phyloP scores from a whole-genome alignment of 2,329 filamentous ascomycete species.

The Fonsecaea erecta region DNA sequence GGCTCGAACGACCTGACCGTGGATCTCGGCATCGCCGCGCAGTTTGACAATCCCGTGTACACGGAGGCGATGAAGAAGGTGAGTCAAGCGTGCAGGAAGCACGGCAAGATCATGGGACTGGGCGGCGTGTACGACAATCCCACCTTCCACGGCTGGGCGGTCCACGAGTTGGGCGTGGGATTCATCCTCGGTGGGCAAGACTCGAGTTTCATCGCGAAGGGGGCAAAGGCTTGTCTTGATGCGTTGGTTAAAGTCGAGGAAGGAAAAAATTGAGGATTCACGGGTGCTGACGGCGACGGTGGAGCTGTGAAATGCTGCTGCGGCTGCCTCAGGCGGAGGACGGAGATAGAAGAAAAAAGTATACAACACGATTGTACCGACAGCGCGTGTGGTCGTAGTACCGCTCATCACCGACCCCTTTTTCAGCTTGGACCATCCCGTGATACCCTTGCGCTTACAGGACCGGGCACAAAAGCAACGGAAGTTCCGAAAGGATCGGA shows the following conservation, averaged over 20 bases:
- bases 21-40: slow-evolving; percentile 18
- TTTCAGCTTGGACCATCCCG: not conserved
- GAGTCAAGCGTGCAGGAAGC: slow-evolving; percentile 13
- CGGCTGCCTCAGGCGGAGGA: not conserved
- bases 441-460: not conserved
- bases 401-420: not conserved
- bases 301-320: not conserved
- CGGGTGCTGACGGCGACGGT: not conserved
- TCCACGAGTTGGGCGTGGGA: slow-evolving; percentile 23
- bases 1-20: slow-evolving; percentile 28
- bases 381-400: not conserved
- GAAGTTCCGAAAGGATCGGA: too few relatives aligned
- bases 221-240: slow-evolving; percentile 14
- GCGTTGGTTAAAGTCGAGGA: slow-evolving; percentile 3
- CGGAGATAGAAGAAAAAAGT: not conserved
- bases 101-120: slow-evolving; percentile 20
- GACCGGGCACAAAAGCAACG: not conserved
- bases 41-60: slow-evolving; percentile 23
- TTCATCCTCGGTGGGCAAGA: slow-evolving; percentile 32
- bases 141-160: slow-evolving; percentile 10
- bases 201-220: slow-evolving; percentile 29
- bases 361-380: not conserved
- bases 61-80: slow-evolving; percentile 14
- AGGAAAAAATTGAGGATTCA: not conserved
- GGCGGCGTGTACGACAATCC: slow-evolving; percentile 18